Evolutionary conservation across 2,329 filamentous ascomycete species (phyloP), one percentile per base, ranked within the genome.

Genomic region (Scorias spongiosa): DNA sequence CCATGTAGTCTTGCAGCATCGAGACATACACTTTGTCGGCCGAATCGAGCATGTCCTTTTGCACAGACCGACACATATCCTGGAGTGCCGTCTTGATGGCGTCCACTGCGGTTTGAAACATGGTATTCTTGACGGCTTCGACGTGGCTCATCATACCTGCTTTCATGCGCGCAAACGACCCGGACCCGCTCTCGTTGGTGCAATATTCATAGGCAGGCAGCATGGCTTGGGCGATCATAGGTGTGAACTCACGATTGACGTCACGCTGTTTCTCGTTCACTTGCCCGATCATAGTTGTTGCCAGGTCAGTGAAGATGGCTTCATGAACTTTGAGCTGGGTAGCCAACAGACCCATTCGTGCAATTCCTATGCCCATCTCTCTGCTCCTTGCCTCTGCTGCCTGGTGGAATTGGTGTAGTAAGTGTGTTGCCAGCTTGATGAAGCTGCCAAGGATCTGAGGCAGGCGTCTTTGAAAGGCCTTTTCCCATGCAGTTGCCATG

Each of bases 101-200:
- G 1, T 64, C 45, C 0, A 64, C 64, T 0, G 70, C 69, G 4
- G 62, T 49, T 2, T 52, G 47, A 52, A 78, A 78, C 73, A 78
- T 78, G 1, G 47, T 51, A 10, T 60, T 47, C 2, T 67, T 65
- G 3, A 56, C 42, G 0, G 41, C 32, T 0, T 65, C 56, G 1
- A 78, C 64, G 43, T 76, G 64, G 0, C 49, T 37, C 0, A 44
- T 44, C 71, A 79, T 75, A 20, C 60, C 48, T 0, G 40, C 45
- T 48, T 75, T 77, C 70, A 78, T 78, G 2, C 73, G 65, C 30
- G 45, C 57, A 52, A 61, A 76, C 10, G 55, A 62, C 2, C 75
- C 74, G 0, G 32, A 3, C 3, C 69, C 71, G n/a, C 36, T 34
- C 51, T 76, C 70, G 0, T 56, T 49, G 4, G 56, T 48, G 51